These are phyloP conservation scores for Austroboletus eburneus DNA, from an alignment of 768 basidiomycete species.

Conservation along the genomic window DNA sequence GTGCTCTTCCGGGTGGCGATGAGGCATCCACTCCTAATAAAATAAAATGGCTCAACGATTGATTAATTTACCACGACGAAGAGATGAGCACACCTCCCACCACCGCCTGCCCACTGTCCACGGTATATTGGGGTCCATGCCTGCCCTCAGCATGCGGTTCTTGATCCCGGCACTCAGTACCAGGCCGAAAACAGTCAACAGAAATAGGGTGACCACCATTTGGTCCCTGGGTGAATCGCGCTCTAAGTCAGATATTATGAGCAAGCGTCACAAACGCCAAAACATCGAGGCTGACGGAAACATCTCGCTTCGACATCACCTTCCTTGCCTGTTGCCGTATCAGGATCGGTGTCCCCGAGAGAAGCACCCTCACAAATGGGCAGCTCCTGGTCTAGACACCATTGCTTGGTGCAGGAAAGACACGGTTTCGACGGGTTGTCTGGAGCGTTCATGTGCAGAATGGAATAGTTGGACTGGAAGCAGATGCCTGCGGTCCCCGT, in stretches of 20 bases:
- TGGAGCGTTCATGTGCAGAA: constrained; percentile 73
- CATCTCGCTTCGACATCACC: constrained; percentile 95
- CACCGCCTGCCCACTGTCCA: constrained; percentile 66
- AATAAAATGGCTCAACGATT: constrained; percentile 12
- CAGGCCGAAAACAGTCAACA: constrained; percentile 82
- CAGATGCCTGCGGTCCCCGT: constrained; percentile 67
- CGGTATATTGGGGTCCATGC: constrained; percentile 56
- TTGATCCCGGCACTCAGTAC: constrained; percentile 82
- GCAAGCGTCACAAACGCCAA: constrained; percentile 27
- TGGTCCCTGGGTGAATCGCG: constrained; percentile 95
- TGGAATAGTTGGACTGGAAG: constrained; percentile 82
- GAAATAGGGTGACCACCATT: constrained; percentile 86
- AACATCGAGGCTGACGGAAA: constrained; percentile 69
- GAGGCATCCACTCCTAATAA: constrained; percentile 39
- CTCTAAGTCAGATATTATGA: constrained; percentile 50
- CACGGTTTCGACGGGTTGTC: constrained; percentile 88
- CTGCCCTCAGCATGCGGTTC: constrained; percentile 76
- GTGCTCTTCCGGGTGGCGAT: constrained; percentile 51
- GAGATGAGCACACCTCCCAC: constrained; percentile 69
- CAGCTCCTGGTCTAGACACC: constrained; percentile 91
- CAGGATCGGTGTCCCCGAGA: constrained; percentile 84
- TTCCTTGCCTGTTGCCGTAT: constrained; percentile 91
- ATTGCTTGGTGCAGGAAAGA: constrained; percentile 89
- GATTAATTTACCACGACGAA: constrained; percentile 16
- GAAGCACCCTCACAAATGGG: constrained; percentile 77